Conservation (phyloP, 2,329 filamentous ascomycete genomes). For the Fusarium sp. region DNA sequence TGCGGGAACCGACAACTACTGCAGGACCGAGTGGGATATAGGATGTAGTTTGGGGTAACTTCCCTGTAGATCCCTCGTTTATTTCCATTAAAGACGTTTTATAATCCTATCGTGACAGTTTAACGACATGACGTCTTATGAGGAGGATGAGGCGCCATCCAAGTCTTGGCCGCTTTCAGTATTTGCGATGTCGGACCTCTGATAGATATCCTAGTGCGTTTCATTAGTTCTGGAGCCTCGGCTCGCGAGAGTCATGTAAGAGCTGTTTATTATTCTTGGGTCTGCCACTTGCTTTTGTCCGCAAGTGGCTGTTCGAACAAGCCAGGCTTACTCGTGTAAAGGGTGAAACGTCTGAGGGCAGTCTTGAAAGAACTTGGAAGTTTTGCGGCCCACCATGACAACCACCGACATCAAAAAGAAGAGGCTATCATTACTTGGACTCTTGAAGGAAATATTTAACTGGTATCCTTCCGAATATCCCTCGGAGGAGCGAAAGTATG, state of each 20-base stretch:
- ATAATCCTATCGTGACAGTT: background rate
- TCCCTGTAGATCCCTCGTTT: background rate
- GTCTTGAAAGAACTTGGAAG: background rate
- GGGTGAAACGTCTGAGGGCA: background rate
- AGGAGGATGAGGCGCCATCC: background rate
- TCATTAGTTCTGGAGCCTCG: background rate
- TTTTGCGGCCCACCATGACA: background rate
- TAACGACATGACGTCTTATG: background rate
- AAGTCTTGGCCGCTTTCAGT: background rate
- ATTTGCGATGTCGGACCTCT: background rate
- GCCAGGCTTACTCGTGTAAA: background rate
- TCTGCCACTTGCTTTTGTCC: background rate
- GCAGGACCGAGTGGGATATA: background rate
- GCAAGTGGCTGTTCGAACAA: background rate
- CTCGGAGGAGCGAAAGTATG: constrained; percentile 35
- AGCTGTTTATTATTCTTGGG: background rate
- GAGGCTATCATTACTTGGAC: background rate
- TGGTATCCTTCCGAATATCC: constrained; percentile 41
- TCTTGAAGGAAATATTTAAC: constrained; percentile 8
- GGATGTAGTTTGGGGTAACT: background rate
- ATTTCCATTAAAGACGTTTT: background rate
- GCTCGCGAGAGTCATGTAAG: background rate
- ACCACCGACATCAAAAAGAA: background rate
- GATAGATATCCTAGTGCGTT: background rate
- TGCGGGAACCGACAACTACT: background rate